A percentile compares a stretch with the other conserved stretches of the same genome.
Conservation (phyloP, 2,329 filamentous ascomycete genomes). For the Colletotrichum lentis region DNA sequence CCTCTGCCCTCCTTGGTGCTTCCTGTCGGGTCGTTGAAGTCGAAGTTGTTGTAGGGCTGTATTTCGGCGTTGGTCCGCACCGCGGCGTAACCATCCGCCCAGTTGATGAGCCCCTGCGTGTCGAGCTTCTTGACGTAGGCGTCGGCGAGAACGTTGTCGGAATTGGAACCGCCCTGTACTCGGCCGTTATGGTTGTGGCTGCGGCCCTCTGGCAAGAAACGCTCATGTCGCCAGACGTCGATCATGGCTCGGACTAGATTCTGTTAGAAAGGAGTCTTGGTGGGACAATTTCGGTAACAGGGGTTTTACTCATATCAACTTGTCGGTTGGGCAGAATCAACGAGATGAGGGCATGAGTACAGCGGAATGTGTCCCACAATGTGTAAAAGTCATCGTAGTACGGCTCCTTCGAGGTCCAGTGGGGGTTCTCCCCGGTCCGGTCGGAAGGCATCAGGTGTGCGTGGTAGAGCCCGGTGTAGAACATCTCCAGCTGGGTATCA, state of each 20-base stretch:
- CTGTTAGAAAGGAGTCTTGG: not conserved
- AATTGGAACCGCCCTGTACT: constrained; percentile 66
- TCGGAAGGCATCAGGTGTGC: constrained; percentile 70
- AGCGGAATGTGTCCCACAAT: constrained; percentile 64
- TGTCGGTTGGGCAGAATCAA: constrained; percentile 62
- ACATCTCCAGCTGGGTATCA: constrained; percentile 56
- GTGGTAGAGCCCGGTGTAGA: constrained; percentile 68
- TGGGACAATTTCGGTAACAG: too few species aligned
- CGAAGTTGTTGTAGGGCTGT: constrained; percentile 58
- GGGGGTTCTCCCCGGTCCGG: constrained; percentile 65
- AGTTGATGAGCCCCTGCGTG: constrained; percentile 58
- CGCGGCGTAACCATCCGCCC: constrained; percentile 61
- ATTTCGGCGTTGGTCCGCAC: constrained; percentile 66
- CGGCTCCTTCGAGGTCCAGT: constrained; percentile 62
- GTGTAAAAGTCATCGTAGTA: constrained; percentile 70
- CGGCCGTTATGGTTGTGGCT: constrained; percentile 66
- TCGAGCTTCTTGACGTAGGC: constrained; percentile 60
- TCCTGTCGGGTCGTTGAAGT: constrained; percentile 59
- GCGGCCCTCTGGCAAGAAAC: constrained; percentile 62
- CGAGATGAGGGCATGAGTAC: constrained; percentile 61
- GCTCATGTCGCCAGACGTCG: constrained; percentile 64
- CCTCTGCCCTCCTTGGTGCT: constrained; percentile 65
- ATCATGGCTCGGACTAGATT: constrained; percentile 58
- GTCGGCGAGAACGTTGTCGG: constrained; percentile 68
- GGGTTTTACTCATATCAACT: constrained; percentile 53